Evolutionary conservation across 2,329 filamentous ascomycete genomes (phyloP).

Genomic region (Scortechinia acanthostroma): DNA sequence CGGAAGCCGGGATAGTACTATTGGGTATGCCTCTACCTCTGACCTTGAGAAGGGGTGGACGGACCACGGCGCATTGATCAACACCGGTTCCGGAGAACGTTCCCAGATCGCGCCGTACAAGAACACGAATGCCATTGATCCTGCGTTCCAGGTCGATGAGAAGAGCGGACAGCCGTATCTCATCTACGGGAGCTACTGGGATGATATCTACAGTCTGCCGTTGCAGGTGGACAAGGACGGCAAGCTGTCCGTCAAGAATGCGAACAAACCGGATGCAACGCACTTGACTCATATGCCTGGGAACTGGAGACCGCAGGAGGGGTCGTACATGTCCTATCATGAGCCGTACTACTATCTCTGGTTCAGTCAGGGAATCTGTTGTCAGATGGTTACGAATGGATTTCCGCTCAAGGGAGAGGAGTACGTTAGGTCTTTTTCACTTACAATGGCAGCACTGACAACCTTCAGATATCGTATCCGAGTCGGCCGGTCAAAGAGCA

Average conservation of each 20-base stretch:
- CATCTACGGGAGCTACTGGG: constrained; percentile 23
- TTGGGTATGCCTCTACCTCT: constrained; percentile 20
- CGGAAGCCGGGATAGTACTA: constrained; percentile 19
- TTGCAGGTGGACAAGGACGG: constrained; percentile 14
- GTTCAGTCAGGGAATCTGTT: constrained; percentile 27
- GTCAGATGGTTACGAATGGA: constrained; percentile 12
- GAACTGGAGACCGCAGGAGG: constrained; percentile 17
- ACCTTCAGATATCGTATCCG: no score
- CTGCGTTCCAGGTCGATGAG: constrained; percentile 15
- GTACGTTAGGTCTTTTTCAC: no score
- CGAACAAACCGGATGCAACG: constrained; percentile 7
- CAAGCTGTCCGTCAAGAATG: constrained; percentile 15
- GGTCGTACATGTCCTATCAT: constrained; percentile 21
- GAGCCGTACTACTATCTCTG: constrained; percentile 25
- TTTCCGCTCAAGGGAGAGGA: background rate
- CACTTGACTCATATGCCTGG: constrained; percentile 16
- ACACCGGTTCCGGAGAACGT: constrained; percentile 14
- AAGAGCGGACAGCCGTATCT: constrained; percentile 15
- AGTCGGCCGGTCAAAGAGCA: constrained; percentile 19
- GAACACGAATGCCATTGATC: constrained; percentile 23
- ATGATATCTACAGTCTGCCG: constrained; percentile 22
- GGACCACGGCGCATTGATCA: constrained; percentile 22
- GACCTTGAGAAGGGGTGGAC: constrained; percentile 16
- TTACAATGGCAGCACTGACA: no score
- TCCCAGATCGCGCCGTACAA: constrained; percentile 18